Percentiles rank a stretch among this genome's conserved stretches.
These are phyloP conservation scores for Nakaseomyces bracarensis DNA, from an alignment of 1,139 yeast genomes.

Conservation along the genomic window DNA sequence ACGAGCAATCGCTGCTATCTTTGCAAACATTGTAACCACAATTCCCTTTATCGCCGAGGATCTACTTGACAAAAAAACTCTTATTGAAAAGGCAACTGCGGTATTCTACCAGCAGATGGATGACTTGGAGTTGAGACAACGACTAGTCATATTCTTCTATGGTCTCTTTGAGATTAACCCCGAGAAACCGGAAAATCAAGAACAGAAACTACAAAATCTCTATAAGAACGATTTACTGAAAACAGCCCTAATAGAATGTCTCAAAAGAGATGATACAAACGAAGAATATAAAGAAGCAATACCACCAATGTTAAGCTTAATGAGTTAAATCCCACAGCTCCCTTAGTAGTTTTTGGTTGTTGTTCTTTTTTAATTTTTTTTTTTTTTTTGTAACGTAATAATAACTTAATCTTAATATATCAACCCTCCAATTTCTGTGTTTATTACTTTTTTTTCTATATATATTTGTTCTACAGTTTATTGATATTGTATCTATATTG, in stretches of 20 bases:
- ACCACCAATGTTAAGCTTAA: background rate
- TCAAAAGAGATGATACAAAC: conserved; percentile 7
- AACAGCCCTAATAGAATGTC: conserved; percentile 10
- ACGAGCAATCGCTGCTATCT: conserved; percentile 30
- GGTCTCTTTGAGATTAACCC: conserved; percentile 21
- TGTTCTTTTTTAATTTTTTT: too few species aligned
- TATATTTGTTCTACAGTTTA: too few species aligned
- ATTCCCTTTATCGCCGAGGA: conserved; percentile 29
- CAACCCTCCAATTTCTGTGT: too few species aligned
- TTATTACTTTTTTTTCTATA: too few species aligned
- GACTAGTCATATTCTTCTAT: conserved; percentile 25
- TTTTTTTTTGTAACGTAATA: too few species aligned
- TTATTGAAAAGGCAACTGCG: conserved; percentile 19
- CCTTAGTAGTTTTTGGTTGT: too few species aligned
- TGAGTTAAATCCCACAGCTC: too few species aligned
- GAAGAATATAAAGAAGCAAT: conserved; percentile 15
- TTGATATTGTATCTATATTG: too few species aligned
- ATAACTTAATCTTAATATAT: too few species aligned
- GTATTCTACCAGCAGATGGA: conserved; percentile 21
- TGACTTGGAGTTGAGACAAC: conserved; percentile 23
- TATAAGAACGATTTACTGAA: conserved; percentile 12
- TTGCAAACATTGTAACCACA: conserved; percentile 27
- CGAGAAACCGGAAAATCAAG: conserved; percentile 8
- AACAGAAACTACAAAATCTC: conserved; percentile 8
- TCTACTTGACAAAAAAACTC: conserved; percentile 19